Evolutionary conservation across 768 basidiomycete species (phyloP).

Genomic region (Macrolepiota dolichaula): DNA sequence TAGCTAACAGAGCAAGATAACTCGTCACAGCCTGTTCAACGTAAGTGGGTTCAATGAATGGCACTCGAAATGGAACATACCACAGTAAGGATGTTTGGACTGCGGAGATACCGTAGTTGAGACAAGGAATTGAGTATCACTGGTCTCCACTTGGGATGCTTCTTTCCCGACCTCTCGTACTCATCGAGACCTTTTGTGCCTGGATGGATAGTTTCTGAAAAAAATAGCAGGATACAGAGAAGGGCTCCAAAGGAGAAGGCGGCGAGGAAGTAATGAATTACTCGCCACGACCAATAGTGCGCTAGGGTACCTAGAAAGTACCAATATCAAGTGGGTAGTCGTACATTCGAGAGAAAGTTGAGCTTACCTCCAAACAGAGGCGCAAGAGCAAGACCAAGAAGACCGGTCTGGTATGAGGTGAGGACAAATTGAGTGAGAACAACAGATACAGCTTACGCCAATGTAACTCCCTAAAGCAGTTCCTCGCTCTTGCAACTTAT

Average conservation of each 20-base stretch:
- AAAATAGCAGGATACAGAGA: constrained; percentile 35
- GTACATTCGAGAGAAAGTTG: background rate
- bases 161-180: constrained; percentile 26
- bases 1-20: constrained; percentile 26
- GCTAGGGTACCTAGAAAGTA: constrained; percentile 3
- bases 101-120: constrained; percentile 43
- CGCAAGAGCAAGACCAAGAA: constrained; percentile 60
- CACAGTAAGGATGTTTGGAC: constrained; percentile 50
- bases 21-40: constrained; percentile 18
- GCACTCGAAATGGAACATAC: constrained; percentile 31
- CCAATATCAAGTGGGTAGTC: background rate
- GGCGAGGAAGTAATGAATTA: constrained; percentile 48
- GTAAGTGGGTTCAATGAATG: background rate
- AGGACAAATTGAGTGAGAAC: background rate
- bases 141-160: constrained; percentile 19
- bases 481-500: constrained; percentile 57
- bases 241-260: constrained; percentile 36
- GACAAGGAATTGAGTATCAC: constrained; percentile 54
- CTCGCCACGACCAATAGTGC: constrained; percentile 54
- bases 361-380: constrained; percentile 50
- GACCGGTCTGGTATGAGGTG: constrained; percentile 35
- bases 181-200: constrained; percentile 54
- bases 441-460: constrained; percentile 31
- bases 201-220: constrained; percentile 70
- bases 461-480: constrained; percentile 59